Base-by-base conservation (phyloP, 177 flowering plant species). In the Vitis hybrid region DNA sequence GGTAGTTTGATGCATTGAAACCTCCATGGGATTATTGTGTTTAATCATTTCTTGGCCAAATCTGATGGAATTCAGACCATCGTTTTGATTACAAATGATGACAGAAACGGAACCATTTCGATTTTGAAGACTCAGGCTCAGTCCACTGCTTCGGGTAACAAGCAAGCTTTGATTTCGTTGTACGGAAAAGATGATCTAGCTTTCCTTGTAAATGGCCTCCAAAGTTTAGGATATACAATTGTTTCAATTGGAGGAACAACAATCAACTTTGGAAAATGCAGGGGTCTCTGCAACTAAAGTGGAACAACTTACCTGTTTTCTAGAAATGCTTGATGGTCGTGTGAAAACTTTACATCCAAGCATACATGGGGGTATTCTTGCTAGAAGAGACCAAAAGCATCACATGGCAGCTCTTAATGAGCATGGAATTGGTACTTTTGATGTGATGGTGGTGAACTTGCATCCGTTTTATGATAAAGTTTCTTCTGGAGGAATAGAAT, bases 171-270 rank as follows among this genome's bases (percentile, higher is more conserved):
- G 76, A 93, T 95, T 72, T 95, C 99, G 23, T 76, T 95, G 64
- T 95, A 98, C 1, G 90, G 90, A 73, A 95, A 95, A 83, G 86
- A 65, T 66, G 91, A 89, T 69, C 68, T 93, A 62, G 85, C 81
- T 70, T 71, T 84, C 49, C 92, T 95, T 75, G 98, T 90, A 23
- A 84, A 65, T 68, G 96, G 96, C 51, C 87, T 95, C 19, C 89
- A 86, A 62, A 77, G 75, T 23, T 80, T 94, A 67, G 98, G 99
- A 72, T 91, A 85, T 76, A 84, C 86, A 15, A 85, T 93, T 80
- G 97, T 94, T 74, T 96, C 99, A 66, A 96, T 97, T 72, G 99
- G 99, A 78, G 99, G 99, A 71, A 96, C 99, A 11, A 92, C 98
- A 21, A 69, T 77, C 93, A 70, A 76, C 97, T 69, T 82, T 96